Evolutionary conservation across 2,329 filamentous ascomycete genomes (phyloP).

Genomic region (Blastomyces emzantsi): DNA sequence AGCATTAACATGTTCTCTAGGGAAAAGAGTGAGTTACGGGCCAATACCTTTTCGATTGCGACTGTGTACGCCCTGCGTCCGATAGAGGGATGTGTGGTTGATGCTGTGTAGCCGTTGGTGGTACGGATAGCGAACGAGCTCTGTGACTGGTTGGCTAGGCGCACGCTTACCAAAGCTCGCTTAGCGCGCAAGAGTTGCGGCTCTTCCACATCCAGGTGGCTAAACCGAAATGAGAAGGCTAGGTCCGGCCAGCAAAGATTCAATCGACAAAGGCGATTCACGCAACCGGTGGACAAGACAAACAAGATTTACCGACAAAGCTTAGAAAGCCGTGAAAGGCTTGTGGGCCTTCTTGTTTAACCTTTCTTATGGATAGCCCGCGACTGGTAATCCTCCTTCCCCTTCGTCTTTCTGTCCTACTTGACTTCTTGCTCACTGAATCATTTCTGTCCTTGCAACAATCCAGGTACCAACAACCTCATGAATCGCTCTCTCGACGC

Average conservation of each 20-base stretch:
- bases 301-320: not conserved
- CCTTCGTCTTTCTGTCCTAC: not conserved
- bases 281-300: not conserved
- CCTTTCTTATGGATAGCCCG: constrained; percentile 4
- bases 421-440: not conserved
- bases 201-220: constrained; percentile 6
- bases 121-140: not conserved
- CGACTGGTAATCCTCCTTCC: not conserved
- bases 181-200: constrained; percentile 4
- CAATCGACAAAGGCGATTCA: not conserved
- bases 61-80: not conserved
- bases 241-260: not conserved
- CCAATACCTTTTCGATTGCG: not conserved
- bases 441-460: not conserved
- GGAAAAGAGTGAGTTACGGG: not conserved
- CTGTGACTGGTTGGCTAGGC: not conserved
- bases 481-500: constrained; percentile 27
- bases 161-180: not conserved
- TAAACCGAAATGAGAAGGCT: constrained; percentile 12
- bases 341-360: not conserved
- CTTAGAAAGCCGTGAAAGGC: not conserved
- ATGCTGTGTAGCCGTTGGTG: not conserved
- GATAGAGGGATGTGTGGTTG: too few relatives aligned
- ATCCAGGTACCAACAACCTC: constrained; percentile 7
- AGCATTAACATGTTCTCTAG: not conserved